Evolutionary conservation across 2,329 filamentous ascomycete genomes (phyloP).

Genomic region (Aspergillus sp.): DNA sequence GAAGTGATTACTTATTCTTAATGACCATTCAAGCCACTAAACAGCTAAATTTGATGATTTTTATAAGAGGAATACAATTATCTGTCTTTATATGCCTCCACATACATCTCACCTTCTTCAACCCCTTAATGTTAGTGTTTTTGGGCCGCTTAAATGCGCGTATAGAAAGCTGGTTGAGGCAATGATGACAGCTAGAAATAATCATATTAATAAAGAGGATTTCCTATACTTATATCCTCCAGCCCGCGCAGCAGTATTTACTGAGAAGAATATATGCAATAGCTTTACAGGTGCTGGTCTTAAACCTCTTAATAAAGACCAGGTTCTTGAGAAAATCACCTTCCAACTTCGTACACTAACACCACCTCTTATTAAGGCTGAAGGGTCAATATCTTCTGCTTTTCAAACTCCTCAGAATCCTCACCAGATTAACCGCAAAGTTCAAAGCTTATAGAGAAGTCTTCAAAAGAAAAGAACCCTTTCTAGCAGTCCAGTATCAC

Average conservation of each 20-base stretch:
- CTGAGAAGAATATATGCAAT: neutral
- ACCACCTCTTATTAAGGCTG: conserved; percentile 1
- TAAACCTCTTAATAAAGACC: conserved; percentile 1
- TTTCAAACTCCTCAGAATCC: conserved; percentile 1
- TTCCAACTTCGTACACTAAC: neutral
- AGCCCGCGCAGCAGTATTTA: neutral
- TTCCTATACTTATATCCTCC: conserved; percentile 1
- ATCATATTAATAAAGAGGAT: conserved; percentile 1
- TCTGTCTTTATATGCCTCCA: too few relatives aligned
- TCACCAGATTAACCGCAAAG: neutral
- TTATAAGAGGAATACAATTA: too few relatives aligned
- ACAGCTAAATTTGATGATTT: too few relatives aligned
- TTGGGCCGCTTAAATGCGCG: neutral
- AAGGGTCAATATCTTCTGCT: conserved; percentile 1
- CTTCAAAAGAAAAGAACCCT: neutral
- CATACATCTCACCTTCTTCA: too few relatives aligned
- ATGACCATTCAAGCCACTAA: too few relatives aligned
- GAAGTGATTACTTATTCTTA: too few relatives aligned
- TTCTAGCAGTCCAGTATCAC: neutral
- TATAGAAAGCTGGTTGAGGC: neutral
- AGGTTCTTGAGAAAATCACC: neutral
- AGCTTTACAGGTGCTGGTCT: conserved; percentile 1
- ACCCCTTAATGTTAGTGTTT: too few relatives aligned
- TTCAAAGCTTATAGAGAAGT: neutral
- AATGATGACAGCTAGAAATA: neutral